Base-by-base conservation (phyloP, 768 basidiomycete genomes). In the Kwoniella dendrophila region DNA sequence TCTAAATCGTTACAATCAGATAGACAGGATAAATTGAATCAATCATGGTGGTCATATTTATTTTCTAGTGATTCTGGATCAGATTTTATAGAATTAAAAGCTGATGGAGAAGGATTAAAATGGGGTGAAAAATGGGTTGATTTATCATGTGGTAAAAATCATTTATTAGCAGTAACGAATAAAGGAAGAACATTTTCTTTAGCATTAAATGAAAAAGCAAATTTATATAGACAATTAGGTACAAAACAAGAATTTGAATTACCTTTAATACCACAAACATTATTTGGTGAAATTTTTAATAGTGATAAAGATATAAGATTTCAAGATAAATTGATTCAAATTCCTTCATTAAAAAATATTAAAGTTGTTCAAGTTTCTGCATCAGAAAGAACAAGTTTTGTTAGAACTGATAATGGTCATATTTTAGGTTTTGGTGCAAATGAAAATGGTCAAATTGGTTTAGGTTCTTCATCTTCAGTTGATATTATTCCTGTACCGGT, bases 391-490 rank as follows among this genome's bases (percentile, higher is more conserved):
- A 86, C 84, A 48, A 92, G 89, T 70, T 91, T 90, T 71, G 87
- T 83, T 10, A 82, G 86, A 26, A 91, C 90, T 0, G 69, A 79
- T 5, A 78, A 81, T 2, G 93, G 92, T 1, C 82, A 86, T 56
- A 89, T 94, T 10, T 83, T 97, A 20, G 90, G 87, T 0, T 95
- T 90, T 86, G 93, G 93, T 45, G 90, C 90, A 0, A 95, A 96
- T 74, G 87, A 90, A 66, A 88, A 84, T 68, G 92, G 92, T 27
- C 92, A 97, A 80, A 83, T 94, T 47, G 92, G 91, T 41, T 80
- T 92, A 26, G 90, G 90, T 16, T 80, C 82, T 16, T 83, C 84
- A 59, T 82, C 87, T 11, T 81, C 84, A 3, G 74, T 90, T 43
- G 85, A 88, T 59, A 83, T 84, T 1, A 88, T 95, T 62, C 86